Evolutionary conservation across 352 stramenopile species (phyloP), one percentile per base, ranked within the genome.

Genomic region (Plasmopara viticola): DNA sequence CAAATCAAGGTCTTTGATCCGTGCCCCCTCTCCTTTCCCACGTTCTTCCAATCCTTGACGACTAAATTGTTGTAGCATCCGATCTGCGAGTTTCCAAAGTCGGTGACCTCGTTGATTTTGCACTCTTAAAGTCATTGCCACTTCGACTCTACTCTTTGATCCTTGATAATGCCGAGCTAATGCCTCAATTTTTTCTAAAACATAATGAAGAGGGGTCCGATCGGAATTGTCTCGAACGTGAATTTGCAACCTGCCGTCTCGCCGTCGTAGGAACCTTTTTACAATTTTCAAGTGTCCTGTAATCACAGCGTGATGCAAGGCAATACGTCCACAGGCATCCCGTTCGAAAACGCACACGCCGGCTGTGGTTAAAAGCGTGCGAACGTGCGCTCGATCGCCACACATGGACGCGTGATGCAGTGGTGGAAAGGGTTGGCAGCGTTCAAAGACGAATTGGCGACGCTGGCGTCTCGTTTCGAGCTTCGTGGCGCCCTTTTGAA

Each of bases 221-320:
- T 48, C 44, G 0, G 61, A 64, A 46, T 73, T 79, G 51, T 89
- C 78, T 12, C 25, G 28, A 8, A 37, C 47, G 35, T 72, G 67
- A 18, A 67, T 44, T 52, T 89, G 78, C 6, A 84, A 25, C 33
- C 44, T 51, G 2, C 53, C 68, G 42, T 89, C 68, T 29, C 48
- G 13, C 15, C 61, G 72, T 12, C 28, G 44, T 0, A 89, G 20
- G 2, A 89, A 52, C 10, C 51, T 34, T 9, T 52, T 69, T 14
- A 66, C 48, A 5, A 81, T 50, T 9, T 56, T 52, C 5, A 67
- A 57, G 9, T 71, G 60, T 13, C 80, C 69, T 4, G 40, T 58
- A 15, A 87, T 53, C 2, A 73, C 66, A 14, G 75, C 73, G 9
- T 87, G 73, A 28, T 89, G 75, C 31, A 89, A 43, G 31, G 69